phyloP scores from a whole-genome alignment of 2,329 filamentous ascomycete genomes.

The Onygena corvina region DNA sequence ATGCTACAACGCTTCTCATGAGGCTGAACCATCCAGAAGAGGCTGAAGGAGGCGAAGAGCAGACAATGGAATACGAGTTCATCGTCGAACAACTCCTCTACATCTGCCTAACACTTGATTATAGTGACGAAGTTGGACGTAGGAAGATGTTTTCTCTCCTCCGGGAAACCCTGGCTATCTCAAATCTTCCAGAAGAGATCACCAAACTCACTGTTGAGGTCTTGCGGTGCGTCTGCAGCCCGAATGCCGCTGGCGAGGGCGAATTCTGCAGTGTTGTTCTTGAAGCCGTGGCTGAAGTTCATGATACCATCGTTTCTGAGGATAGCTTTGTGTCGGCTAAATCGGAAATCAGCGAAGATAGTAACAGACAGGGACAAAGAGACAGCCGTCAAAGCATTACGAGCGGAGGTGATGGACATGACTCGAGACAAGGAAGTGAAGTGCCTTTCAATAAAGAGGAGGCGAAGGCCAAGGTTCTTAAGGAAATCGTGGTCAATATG shows the following conservation, averaged over 20 bases:
- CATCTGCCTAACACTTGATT: constrained; percentile 83
- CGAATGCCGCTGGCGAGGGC: constrained; percentile 39
- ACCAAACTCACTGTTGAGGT: constrained; percentile 79
- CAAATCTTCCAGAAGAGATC: constrained; percentile 81
- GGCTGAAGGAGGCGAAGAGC: constrained; percentile 61
- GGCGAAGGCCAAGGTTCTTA: constrained; percentile 56
- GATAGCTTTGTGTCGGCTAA: constrained; percentile 90
- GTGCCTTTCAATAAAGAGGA: constrained; percentile 44
- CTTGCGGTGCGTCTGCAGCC: constrained; percentile 68
- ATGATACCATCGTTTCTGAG: constrained; percentile 71
- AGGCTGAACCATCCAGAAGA: constrained; percentile 29
- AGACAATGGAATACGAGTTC: constrained; percentile 83
- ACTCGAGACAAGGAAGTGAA: constrained; percentile 37
- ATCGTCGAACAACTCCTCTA: constrained; percentile 90
- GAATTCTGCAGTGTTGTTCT: constrained; percentile 50
- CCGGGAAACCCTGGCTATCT: constrained; percentile 69
- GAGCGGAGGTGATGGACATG: constrained; percentile 46
- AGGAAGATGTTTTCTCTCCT: constrained; percentile 92
- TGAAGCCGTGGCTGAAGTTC: constrained; percentile 90
- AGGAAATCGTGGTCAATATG: constrained; percentile 93
- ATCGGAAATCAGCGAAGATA: constrained; percentile 65
- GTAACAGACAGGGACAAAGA: constrained; percentile 34
- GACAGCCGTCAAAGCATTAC: constrained; percentile 30
- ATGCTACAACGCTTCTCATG: constrained; percentile 47
- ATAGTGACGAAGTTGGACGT: constrained; percentile 91